Evolutionary conservation across 805 yeast genomes (phyloP).

Genomic region (Metschnikowia noctiluminum): DNA sequence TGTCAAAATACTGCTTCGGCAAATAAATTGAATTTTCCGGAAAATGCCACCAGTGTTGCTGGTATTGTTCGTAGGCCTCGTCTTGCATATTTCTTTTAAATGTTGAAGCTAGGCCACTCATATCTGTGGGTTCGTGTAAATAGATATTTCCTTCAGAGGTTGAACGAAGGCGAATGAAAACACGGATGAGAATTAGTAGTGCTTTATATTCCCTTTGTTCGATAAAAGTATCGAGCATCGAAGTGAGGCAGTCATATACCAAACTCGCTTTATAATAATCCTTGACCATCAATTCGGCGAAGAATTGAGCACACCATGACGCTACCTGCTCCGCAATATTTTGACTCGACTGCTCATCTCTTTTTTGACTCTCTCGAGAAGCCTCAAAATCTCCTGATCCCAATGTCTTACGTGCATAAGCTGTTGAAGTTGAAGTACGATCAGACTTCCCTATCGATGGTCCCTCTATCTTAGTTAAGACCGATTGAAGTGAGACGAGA

Average conservation of each 20-base stretch:
- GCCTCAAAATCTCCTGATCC: neutral
- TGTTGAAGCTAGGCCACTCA: constrained; percentile 63
- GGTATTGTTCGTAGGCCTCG: constrained; percentile 8
- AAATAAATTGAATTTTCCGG: constrained; percentile 57
- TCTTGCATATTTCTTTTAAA: constrained; percentile 47
- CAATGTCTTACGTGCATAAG: neutral
- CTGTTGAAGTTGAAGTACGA: neutral
- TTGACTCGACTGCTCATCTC: neutral
- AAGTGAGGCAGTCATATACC: constrained; percentile 30
- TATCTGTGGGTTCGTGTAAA: constrained; percentile 53
- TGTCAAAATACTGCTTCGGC: constrained; percentile 41
- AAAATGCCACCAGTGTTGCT: constrained; percentile 46
- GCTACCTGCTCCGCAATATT: constrained; percentile 18
- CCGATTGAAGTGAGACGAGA: neutral
- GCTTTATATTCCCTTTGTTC: constrained; percentile 31
- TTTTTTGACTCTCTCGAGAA: neutral
- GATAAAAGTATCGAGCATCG: constrained; percentile 36
- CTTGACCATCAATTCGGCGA: constrained; percentile 21
- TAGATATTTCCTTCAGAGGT: constrained; percentile 44
- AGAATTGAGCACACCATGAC: constrained; percentile 24
- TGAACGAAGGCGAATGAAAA: constrained; percentile 53
- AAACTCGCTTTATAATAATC: constrained; percentile 23
- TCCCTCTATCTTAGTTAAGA: neutral
- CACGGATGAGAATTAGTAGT: constrained; percentile 47
- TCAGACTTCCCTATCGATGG: neutral